phyloP scores from a whole-genome alignment of 768 basidiomycete genomes.

The Calocybe cyanea region DNA sequence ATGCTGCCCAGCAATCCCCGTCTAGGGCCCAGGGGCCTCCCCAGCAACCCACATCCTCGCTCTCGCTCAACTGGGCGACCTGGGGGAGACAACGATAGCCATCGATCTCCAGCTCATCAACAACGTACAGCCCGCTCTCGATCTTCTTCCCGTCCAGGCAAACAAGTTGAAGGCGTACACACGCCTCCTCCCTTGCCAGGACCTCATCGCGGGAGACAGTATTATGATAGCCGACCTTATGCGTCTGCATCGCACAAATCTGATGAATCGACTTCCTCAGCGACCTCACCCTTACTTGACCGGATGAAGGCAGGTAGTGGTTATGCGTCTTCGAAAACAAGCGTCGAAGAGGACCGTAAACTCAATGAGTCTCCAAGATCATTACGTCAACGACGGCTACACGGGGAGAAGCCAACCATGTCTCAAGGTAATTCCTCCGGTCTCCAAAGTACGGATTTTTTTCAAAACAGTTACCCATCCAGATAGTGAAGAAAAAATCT shows the following conservation, averaged over 20 bases:
- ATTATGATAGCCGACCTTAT: not conserved
- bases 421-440: not conserved
- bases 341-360: slow-evolving; percentile 36
- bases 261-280: slow-evolving; percentile 7
- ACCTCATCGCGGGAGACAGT: not conserved
- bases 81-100: not conserved
- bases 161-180: not conserved
- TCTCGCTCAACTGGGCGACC: slow-evolving; percentile 28
- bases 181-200: not conserved
- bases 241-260: slow-evolving; percentile 1
- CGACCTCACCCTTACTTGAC: slow-evolving; percentile 32
- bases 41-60: slow-evolving; percentile 29
- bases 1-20: slow-evolving; percentile 19
- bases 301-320: slow-evolving; percentile 28
- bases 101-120: not conserved
- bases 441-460: not conserved
- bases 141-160: slow-evolving; percentile 3
- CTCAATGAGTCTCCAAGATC: slow-evolving; percentile 1
- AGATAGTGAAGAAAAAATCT: not conserved
- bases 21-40: slow-evolving; percentile 25
- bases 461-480: not conserved
- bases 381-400: slow-evolving; percentile 5
- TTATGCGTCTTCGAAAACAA: slow-evolving; percentile 39
- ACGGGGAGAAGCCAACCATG: not conserved
- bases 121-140: not conserved